Percentiles rank a stretch among this genome's conserved stretches.
Conservation (phyloP, 1,284 basidiomycete genomes). For the Schizophyllum commune region DNA sequence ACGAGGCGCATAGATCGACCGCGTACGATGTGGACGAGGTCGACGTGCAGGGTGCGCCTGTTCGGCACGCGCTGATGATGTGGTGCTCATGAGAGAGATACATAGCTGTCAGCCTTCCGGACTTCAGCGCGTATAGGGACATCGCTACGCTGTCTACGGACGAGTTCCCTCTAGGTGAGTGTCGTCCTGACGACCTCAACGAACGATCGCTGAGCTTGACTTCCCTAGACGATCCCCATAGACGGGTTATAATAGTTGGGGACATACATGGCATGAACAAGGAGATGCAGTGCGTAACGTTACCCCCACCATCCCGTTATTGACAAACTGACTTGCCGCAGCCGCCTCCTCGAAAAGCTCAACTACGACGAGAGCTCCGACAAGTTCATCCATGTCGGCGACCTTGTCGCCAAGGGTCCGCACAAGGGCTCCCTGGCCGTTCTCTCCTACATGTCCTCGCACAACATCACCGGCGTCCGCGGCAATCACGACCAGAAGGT, state of each 20-base stretch:
- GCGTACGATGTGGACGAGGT: neutral
- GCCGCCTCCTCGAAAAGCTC: slow-evolving; percentile 53
- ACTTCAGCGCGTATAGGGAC: slow-evolving; percentile 45
- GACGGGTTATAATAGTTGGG: slow-evolving; percentile 66
- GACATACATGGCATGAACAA: slow-evolving; percentile 80
- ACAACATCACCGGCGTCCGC: slow-evolving; percentile 67
- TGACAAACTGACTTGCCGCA: slow-evolving; percentile 19
- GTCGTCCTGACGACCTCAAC: neutral
- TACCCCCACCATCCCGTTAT: neutral
- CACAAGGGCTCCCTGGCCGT: slow-evolving; percentile 53
- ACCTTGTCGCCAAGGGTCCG: slow-evolving; percentile 68
- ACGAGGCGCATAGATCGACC: neutral
- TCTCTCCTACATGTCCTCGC: slow-evolving; percentile 53
- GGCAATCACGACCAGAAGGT: slow-evolving; percentile 90
- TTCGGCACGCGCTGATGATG: neutral
- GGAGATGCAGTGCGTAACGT: slow-evolving; percentile 50
- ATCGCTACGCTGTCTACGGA: slow-evolving; percentile 33
- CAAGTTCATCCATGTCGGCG: slow-evolving; percentile 73
- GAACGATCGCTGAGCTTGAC: slow-evolving; percentile 1
- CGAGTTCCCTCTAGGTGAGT: slow-evolving; percentile 47
- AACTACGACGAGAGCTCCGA: slow-evolving; percentile 55
- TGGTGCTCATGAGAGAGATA: no score
- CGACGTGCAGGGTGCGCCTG: neutral
- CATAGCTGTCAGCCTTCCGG: slow-evolving; percentile 30
- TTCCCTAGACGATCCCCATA: slow-evolving; percentile 36